These are phyloP conservation scores for Psilocybe cyanescens DNA, from an alignment of 768 basidiomycete species.

Conservation along the genomic window DNA sequence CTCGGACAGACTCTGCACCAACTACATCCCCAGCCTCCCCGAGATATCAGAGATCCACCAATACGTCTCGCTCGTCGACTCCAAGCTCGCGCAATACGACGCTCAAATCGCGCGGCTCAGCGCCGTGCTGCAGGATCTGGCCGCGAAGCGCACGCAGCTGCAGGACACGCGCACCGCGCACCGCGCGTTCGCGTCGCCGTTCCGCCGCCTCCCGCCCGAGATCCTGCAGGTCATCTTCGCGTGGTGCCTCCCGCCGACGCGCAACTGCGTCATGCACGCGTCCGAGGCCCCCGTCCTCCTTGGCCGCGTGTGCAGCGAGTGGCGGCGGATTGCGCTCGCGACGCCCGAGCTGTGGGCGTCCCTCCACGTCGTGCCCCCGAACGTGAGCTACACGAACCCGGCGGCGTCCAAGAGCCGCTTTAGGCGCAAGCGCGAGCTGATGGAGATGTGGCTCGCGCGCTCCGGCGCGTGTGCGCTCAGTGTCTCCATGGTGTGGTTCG, in stretches of 20 bases:
- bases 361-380: constrained; percentile 31
- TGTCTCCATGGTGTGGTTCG: constrained; percentile 31
- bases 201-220: constrained; percentile 28
- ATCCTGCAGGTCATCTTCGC: constrained; percentile 30
- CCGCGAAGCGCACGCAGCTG: constrained; percentile 16
- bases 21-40: constrained; percentile 25
- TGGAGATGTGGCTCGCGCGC: constrained; percentile 29
- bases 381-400: constrained; percentile 24
- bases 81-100: constrained; percentile 23
- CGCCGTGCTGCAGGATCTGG: constrained; percentile 17
- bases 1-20: constrained; percentile 26
- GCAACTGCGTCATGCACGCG: constrained; percentile 32
- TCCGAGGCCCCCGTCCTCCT: constrained; percentile 30
- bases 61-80: constrained; percentile 20
- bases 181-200: constrained; percentile 27
- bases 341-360: constrained; percentile 31
- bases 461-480: constrained; percentile 28
- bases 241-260: constrained; percentile 25
- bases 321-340: constrained; percentile 26
- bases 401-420: constrained; percentile 23
- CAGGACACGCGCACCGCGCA: constrained; percentile 19
- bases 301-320: constrained; percentile 31
- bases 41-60: constrained; percentile 25
- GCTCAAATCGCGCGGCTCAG: constrained; percentile 21
- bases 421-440: constrained; percentile 25